Evolutionary conservation across 2,329 filamentous ascomycete genomes (phyloP), one percentile per base, ranked within the genome.

Genomic region (Hypoxylon sp.): DNA sequence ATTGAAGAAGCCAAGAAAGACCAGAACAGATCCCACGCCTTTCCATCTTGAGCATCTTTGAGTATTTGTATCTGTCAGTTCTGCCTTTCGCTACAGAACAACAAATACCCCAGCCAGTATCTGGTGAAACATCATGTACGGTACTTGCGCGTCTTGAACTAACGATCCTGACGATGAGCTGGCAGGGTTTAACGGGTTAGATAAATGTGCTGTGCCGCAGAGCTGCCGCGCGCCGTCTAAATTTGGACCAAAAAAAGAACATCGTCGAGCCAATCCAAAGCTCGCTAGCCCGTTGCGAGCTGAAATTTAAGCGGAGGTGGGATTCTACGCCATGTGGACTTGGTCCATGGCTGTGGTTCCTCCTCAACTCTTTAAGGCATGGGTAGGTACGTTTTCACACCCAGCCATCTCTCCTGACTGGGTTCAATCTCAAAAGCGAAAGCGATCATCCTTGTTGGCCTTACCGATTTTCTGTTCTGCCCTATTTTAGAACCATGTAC

Each of bases 131-230:
- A 37, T 31, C 41, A 27, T 42, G 16, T 36, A 29, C 21, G 21
- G 41, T 36, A 35, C 20, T 42, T 37, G 21, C 15, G 31, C 7
- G 32, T 36, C 15, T 19, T 21, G 30, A n/a, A 5, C 7, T n/a
- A 21, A 30, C 7, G 34, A 51, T 32, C 40, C 30, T 37, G 7
- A 31, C n/a, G 34, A 43, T 56, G 53, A 49, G 44, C 27, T 56
- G 52, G 52, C 52, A 56, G 17, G 43, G 34, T 26, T 16, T 48
- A 26, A 29, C 17, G 15, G 11, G 13, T n/a, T 44, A 16, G 15
- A 30, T 32, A 4, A 6, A 25, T 6, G 30, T 36, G 36, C 53
- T 35, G 44, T 35, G 53, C 49, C 45, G 36, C 54, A 50, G 9
- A 12, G 7, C 5, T n/a, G 26, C 54, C 34, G 34, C 13, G 26